Evolutionary conservation across 139 green algal species (phyloP).

Genomic region (Tetradesmus lagerheimii): DNA sequence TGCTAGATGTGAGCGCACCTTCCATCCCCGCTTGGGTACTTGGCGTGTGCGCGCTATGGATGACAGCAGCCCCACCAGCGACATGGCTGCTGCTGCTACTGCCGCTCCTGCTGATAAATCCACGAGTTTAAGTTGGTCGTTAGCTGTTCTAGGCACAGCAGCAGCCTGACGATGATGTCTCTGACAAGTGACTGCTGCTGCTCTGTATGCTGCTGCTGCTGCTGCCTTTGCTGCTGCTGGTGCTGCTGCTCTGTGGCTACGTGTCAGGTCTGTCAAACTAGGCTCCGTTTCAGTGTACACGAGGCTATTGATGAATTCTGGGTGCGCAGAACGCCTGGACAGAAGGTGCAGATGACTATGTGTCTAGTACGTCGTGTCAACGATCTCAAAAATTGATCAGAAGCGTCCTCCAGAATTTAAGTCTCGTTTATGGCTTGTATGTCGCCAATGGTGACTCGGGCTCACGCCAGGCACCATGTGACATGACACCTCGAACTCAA

Average conservation of each 20-base stretch:
- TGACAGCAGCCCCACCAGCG: conserved; percentile 11
- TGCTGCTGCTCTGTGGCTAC: neutral
- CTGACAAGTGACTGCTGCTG: neutral
- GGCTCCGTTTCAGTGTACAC: no score
- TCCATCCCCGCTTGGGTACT: conserved; percentile 33
- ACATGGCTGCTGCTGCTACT: conserved; percentile 1
- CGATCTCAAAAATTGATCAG: no score
- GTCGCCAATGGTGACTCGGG: neutral
- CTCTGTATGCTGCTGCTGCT: neutral
- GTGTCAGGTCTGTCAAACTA: no score
- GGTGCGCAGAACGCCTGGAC: no score
- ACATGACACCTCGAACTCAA: neutral
- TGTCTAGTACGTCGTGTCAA: no score
- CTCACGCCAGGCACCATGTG: neutral
- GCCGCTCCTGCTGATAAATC: neutral
- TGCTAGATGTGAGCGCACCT: no score
- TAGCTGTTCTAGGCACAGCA: neutral
- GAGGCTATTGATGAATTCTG: no score
- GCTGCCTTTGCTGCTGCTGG: neutral
- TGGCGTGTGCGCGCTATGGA: conserved; percentile 12
- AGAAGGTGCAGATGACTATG: no score
- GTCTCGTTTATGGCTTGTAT: no score
- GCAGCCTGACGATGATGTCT: neutral
- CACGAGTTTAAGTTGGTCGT: neutral
- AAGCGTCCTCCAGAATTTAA: no score